Conservation (phyloP, 2,329 filamentous ascomycete species). For the Bertia moriformis region DNA sequence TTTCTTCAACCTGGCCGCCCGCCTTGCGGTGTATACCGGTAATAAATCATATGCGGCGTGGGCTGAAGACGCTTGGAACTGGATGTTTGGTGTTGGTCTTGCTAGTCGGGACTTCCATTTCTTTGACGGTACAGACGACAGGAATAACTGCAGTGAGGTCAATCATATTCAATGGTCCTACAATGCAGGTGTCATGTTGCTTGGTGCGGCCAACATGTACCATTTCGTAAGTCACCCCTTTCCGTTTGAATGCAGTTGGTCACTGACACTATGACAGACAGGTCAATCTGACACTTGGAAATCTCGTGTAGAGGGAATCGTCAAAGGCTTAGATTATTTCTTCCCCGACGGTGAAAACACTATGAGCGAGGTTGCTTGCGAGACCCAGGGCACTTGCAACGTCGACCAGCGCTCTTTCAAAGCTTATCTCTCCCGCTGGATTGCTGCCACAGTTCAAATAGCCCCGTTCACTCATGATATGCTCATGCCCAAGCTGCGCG, state of each 20-base stretch:
- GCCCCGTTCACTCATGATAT: background rate
- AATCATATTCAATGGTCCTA: background rate
- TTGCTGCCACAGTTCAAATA: background rate
- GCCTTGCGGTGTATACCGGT: constrained; percentile 19
- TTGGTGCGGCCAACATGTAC: background rate
- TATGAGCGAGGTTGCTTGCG: background rate
- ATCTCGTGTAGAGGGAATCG: background rate
- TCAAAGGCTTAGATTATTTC: background rate
- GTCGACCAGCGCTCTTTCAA: background rate
- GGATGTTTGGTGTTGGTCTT: constrained; percentile 5
- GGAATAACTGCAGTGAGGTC: background rate
- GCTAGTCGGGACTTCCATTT: background rate
- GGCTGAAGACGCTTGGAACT: constrained; percentile 17
- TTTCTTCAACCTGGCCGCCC: constrained; percentile 30
- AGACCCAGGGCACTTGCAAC: background rate
- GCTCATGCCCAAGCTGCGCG: background rate
- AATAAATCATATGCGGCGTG: constrained; percentile 20
- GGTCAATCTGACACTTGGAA: no score
- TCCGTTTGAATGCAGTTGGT: background rate
- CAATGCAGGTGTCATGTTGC: background rate
- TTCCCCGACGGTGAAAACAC: background rate
- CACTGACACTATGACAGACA: background rate
- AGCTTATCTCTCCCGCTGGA: background rate
- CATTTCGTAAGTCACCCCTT: background rate
- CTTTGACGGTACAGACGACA: background rate